Conservation (phyloP, 225 moss, liverwort and hornwort genomes). For the Anthoceros angustus region DNA sequence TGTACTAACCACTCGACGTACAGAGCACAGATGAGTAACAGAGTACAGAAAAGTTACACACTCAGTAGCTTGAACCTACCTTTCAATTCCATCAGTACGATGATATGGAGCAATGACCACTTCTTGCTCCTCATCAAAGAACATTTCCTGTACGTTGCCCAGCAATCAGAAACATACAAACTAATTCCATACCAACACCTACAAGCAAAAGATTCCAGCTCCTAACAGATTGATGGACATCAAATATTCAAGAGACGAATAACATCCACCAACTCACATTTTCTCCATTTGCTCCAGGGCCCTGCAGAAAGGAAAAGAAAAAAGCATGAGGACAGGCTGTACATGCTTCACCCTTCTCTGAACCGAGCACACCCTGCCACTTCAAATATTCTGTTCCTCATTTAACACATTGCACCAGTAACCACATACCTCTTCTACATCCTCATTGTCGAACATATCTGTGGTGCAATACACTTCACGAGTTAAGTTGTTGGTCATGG, state of each 20-base stretch:
- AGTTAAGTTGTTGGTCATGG: conserved; percentile 76
- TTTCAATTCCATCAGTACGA: conserved; percentile 48
- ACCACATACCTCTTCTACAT: conserved; percentile 62
- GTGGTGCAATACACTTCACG: conserved; percentile 79
- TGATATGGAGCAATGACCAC: conserved; percentile 85
- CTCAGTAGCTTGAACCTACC: not conserved
- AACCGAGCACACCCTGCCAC: no score
- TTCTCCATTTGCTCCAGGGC: not conserved
- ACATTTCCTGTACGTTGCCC: conserved; percentile 46
- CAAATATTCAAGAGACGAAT: not conserved
- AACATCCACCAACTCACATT: not conserved
- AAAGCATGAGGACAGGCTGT: not conserved
- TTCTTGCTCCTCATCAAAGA: conserved; percentile 94
- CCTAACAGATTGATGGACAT: not conserved
- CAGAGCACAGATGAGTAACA: conserved; percentile 5
- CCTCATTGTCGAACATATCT: conserved; percentile 92
- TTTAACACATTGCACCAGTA: not conserved
- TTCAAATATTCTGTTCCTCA: no score
- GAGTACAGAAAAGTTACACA: no score
- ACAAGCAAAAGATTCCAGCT: not conserved
- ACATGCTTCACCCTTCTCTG: no score
- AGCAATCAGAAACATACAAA: not conserved
- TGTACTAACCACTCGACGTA: conserved; percentile 2
- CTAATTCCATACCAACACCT: not conserved
- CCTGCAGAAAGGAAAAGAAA: not conserved